phyloP scores from a whole-genome alignment of 2,329 filamentous ascomycete species.

The Nemania sp. region DNA sequence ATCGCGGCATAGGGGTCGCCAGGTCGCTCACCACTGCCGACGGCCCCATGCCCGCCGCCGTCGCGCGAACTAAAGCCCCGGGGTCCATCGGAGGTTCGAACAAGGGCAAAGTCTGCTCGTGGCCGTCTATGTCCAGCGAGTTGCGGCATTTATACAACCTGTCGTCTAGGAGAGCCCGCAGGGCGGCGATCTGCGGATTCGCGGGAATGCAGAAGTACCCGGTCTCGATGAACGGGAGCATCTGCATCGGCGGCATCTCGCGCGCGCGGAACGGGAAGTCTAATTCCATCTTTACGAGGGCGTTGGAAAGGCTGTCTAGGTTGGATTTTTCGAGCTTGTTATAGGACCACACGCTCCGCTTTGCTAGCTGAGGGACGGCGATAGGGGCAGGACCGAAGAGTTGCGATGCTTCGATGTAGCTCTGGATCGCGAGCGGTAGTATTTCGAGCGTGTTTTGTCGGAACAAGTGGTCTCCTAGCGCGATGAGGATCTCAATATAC shows the following conservation, averaged over 20 bases:
- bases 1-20: background rate
- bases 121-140: slow-evolving; percentile 4
- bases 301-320: slow-evolving; percentile 5
- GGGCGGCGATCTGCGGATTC: background rate
- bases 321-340: background rate
- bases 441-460: slow-evolving; percentile 6
- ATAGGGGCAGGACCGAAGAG: slow-evolving; percentile 1
- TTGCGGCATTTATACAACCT: slow-evolving; percentile 8
- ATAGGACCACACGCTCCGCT: background rate
- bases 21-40: slow-evolving; percentile 3
- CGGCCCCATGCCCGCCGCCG: background rate
- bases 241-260: background rate
- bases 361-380: background rate
- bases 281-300: background rate
- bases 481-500: slow-evolving; percentile 13
- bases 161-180: slow-evolving; percentile 1
- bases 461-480: slow-evolving; percentile 4
- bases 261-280: slow-evolving; percentile 9
- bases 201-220: slow-evolving; percentile 8
- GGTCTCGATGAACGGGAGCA: background rate
- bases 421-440: slow-evolving; percentile 4
- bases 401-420: slow-evolving; percentile 12
- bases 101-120: background rate
- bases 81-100: slow-evolving; percentile 8
- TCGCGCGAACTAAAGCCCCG: background rate